Evolutionary conservation across 768 basidiomycete species (phyloP).

Genomic region (Paxillus ammoniavirescens): DNA sequence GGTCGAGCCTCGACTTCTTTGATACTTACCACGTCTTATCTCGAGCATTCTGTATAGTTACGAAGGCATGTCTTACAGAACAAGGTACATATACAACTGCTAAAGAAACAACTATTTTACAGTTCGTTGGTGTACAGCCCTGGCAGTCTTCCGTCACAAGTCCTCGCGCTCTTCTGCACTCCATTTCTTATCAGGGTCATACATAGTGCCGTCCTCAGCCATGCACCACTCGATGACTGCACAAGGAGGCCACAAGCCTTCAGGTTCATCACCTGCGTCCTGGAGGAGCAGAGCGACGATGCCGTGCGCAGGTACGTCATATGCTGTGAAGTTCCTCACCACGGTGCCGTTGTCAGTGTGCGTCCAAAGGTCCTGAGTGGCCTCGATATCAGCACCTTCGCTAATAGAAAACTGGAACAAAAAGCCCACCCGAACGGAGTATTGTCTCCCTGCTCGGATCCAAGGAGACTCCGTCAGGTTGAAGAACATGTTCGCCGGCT

Average conservation of each 20-base stretch:
- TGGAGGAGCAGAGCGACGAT: conserved; percentile 64
- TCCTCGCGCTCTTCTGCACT: conserved; percentile 12
- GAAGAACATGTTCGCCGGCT: conserved; percentile 58
- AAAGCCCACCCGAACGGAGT: conserved; percentile 56
- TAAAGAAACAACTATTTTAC: background rate
- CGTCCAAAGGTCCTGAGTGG: conserved; percentile 62
- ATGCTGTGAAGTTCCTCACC: conserved; percentile 53
- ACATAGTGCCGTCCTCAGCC: conserved; percentile 52
- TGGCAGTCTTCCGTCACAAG: background rate
- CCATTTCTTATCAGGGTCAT: conserved; percentile 30
- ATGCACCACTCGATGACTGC: conserved; percentile 58
- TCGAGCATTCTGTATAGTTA: background rate
- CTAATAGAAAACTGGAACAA: background rate
- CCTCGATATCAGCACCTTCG: background rate
- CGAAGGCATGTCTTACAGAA: background rate
- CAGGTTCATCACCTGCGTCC: conserved; percentile 68
- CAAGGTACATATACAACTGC: background rate
- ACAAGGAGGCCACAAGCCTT: conserved; percentile 57
- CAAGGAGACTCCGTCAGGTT: conserved; percentile 68
- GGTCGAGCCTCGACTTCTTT: background rate
- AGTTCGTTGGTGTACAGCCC: background rate
- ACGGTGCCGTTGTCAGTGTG: conserved; percentile 71
- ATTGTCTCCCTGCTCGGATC: conserved; percentile 66
- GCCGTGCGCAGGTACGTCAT: conserved; percentile 61
- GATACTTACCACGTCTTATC: background rate